Evolutionary conservation across 805 yeast species (phyloP).

Genomic region (Alloascoidea africana): DNA sequence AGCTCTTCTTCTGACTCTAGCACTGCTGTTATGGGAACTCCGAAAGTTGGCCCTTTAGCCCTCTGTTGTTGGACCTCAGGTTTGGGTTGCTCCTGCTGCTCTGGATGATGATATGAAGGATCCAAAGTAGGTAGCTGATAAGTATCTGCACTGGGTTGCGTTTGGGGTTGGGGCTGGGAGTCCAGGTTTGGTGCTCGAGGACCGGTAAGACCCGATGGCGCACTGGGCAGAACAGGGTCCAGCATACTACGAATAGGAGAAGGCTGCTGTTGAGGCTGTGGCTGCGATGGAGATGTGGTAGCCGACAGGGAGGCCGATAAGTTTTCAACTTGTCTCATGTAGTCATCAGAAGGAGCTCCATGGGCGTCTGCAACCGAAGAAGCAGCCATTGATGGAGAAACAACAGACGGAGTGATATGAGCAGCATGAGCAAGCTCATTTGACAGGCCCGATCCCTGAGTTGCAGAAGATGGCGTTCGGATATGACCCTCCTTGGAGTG

Average conservation of each 20-base stretch:
- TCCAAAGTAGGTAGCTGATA: not conserved
- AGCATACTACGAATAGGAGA: conserved; percentile 3
- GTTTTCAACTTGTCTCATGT: too few species aligned
- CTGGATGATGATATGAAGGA: too few species aligned
- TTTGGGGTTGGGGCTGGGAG: not conserved
- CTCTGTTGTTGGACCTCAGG: conserved; percentile 20
- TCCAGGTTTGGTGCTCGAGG: too few species aligned
- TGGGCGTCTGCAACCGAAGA: too few species aligned
- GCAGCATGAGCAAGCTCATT: not conserved
- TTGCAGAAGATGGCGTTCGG: not conserved
- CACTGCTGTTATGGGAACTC: conserved; percentile 45
- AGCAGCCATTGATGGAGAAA: too few species aligned
- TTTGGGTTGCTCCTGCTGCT: not conserved
- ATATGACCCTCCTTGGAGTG: not conserved
- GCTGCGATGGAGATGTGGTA: not conserved
- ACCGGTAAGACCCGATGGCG: conserved; percentile 3
- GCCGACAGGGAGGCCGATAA: not conserved
- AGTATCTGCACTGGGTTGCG: not conserved
- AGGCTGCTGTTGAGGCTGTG: not conserved
- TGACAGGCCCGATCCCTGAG: too few species aligned
- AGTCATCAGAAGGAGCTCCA: too few species aligned
- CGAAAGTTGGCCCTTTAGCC: too few species aligned
- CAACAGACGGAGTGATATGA: not conserved
- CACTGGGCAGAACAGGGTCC: conserved; percentile 6
- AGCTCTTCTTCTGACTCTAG: conserved; percentile 59